Conservation (phyloP, 176 grass and related monocot species). For the Lolium multiflorum region DNA sequence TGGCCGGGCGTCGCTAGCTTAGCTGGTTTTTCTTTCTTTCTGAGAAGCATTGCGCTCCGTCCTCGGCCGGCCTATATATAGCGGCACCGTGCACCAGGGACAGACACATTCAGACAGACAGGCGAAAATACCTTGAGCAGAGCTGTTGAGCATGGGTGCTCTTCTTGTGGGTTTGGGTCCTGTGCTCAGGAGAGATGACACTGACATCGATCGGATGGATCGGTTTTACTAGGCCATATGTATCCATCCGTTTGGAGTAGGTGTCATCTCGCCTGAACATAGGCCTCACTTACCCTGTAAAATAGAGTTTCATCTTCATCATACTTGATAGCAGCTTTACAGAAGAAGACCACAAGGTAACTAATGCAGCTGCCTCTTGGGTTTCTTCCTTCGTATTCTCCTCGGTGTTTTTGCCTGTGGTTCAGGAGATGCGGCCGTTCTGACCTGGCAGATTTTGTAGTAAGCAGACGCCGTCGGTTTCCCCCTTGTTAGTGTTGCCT, state of each 20-base stretch:
- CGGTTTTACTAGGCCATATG: not conserved
- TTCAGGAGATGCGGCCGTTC: too few relatives aligned
- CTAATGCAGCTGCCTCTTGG: too few relatives aligned
- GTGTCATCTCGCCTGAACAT: slow-evolving; percentile 62
- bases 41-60: not conserved
- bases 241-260: slow-evolving; percentile 1
- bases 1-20: slow-evolving; percentile 1
- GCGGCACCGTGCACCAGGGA: not conserved
- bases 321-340: not conserved
- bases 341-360: not conserved
- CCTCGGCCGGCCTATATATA: slow-evolving; percentile 34
- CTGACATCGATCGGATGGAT: slow-evolving; percentile 13
- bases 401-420: too few relatives aligned
- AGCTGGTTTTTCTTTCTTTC: not conserved
- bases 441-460: too few relatives aligned
- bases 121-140: not conserved
- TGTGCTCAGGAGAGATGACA: slow-evolving; percentile 82
- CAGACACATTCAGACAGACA: not conserved
- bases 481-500: too few relatives aligned
- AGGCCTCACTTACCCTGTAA: slow-evolving; percentile 30
- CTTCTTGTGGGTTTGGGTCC: slow-evolving; percentile 36
- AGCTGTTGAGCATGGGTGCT: not conserved
- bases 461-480: too few relatives aligned
- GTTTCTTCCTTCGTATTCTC: too few relatives aligned
- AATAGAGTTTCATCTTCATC: not conserved